A percentile compares a stretch with the other conserved stretches of the same genome.
Evolutionary conservation across 495 filamentous ascomycete genomes (phyloP).

Genomic region (Monascus purpureus): DNA sequence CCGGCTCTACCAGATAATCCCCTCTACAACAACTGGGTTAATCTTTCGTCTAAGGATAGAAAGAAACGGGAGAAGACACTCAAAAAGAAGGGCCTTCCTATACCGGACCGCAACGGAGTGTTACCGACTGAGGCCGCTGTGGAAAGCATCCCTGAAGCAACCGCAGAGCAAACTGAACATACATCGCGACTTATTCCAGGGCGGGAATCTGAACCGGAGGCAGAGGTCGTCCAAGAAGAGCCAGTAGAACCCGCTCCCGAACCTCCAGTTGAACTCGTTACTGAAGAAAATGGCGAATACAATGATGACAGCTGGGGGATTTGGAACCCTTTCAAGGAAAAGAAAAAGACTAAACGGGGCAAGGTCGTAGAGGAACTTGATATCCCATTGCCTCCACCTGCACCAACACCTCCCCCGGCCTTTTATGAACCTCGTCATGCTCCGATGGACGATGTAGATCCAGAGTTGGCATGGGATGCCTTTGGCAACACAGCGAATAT

Average conservation of each 20-base stretch:
- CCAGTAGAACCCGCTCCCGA: slow-evolving; percentile 6
- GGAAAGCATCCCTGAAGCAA: slow-evolving; percentile 8
- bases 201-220: slow-evolving; percentile 7
- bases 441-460: slow-evolving; percentile 9
- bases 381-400: slow-evolving; percentile 38
- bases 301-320: neutral
- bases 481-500: slow-evolving; percentile 19
- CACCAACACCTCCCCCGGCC: slow-evolving; percentile 36
- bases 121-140: slow-evolving; percentile 7
- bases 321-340: slow-evolving; percentile 17
- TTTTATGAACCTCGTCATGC: slow-evolving; percentile 30
- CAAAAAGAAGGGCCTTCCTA: slow-evolving; percentile 20
- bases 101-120: slow-evolving; percentile 18
- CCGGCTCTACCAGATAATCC: slow-evolving; percentile 18
- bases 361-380: slow-evolving; percentile 28
- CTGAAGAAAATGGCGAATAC: slow-evolving; percentile 14
- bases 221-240: slow-evolving; percentile 4
- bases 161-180: slow-evolving; percentile 3
- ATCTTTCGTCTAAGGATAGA: slow-evolving; percentile 23
- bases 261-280: slow-evolving; percentile 11
- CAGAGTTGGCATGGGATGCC: slow-evolving; percentile 26
- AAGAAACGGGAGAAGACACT: slow-evolving; percentile 26
- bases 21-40: slow-evolving; percentile 23
- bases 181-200: slow-evolving; percentile 10
- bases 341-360: slow-evolving; percentile 31